A percentile compares a stretch with the other conserved stretches of the same genome.
Conservation (phyloP, 202 grass and related monocot genomes). For the Bolboschoenoplectus hybrid region DNA sequence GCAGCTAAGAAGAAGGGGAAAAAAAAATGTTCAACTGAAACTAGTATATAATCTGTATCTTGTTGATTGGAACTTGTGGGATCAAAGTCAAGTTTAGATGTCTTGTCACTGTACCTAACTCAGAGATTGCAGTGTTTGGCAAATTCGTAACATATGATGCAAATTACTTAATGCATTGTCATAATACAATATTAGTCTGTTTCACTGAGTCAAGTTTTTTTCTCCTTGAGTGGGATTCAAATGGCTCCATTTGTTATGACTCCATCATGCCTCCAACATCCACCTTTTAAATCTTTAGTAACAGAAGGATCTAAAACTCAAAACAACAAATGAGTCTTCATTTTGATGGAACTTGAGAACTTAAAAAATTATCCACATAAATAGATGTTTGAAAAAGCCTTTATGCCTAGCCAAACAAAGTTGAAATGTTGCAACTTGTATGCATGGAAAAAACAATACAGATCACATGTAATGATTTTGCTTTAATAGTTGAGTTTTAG, state of each 20-base stretch:
- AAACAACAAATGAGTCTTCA: too few relatives aligned
- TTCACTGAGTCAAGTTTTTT: background rate
- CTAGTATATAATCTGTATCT: background rate
- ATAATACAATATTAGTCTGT: background rate
- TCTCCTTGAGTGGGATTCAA: too few relatives aligned
- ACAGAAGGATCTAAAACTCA: too few relatives aligned
- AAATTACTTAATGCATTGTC: background rate
- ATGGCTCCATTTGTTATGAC: too few relatives aligned
- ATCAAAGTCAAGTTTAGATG: background rate
- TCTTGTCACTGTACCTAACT: background rate
- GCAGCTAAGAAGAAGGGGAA: background rate
- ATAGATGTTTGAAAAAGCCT: conserved; percentile 31
- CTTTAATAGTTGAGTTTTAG: background rate
- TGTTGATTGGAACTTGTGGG: background rate
- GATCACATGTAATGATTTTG: background rate
- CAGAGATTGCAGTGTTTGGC: background rate
- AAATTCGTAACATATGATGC: background rate
- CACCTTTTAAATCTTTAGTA: too few relatives aligned
- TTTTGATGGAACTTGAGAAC: too few relatives aligned
- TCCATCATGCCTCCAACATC: too few relatives aligned
- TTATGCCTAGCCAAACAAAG: background rate
- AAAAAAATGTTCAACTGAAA: background rate
- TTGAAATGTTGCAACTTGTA: background rate
- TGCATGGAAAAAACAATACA: background rate
- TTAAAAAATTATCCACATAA: conserved; percentile 24